These are phyloP conservation scores for Casuarina glauca DNA, from an alignment of 306 rosid species.

Conservation along the genomic window DNA sequence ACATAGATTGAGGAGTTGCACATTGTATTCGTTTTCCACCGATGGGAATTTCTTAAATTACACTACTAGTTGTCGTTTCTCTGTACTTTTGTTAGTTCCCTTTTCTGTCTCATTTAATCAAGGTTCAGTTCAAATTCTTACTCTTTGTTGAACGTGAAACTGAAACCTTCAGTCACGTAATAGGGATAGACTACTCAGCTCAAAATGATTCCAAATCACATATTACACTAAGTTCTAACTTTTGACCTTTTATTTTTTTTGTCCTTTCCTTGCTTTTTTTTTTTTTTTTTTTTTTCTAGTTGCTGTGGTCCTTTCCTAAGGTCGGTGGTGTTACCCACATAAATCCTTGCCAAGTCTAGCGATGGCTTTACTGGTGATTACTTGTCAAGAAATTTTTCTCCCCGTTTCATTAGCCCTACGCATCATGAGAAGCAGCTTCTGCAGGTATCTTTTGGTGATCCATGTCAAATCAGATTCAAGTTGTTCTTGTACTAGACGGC, in stretches of 20 bases:
- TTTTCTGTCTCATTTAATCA: no score
- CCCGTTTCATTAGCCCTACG: constrained; percentile 1
- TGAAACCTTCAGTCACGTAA: no score
- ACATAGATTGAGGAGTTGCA: background rate
- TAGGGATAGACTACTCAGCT: no score
- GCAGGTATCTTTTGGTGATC: constrained; percentile 23
- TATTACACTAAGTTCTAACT: no score
- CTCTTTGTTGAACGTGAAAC: no score
- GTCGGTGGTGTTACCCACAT: constrained; percentile 48
- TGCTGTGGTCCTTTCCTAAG: background rate
- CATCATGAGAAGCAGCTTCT: constrained; percentile 19
- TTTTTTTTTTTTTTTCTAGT: no score
- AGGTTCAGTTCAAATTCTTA: no score
- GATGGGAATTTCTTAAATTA: background rate
- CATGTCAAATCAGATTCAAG: background rate
- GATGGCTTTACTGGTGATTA: constrained; percentile 12
- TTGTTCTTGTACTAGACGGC: background rate
- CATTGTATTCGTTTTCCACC: background rate
- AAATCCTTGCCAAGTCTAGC: constrained; percentile 23
- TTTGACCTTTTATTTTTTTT: no score
- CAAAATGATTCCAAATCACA: no score
- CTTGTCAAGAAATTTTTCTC: background rate
- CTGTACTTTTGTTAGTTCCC: background rate
- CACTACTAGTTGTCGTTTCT: background rate
- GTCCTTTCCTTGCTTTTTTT: no score